phyloP scores from a whole-genome alignment of 2,329 filamentous ascomycete genomes.

The Periconia sp. region DNA sequence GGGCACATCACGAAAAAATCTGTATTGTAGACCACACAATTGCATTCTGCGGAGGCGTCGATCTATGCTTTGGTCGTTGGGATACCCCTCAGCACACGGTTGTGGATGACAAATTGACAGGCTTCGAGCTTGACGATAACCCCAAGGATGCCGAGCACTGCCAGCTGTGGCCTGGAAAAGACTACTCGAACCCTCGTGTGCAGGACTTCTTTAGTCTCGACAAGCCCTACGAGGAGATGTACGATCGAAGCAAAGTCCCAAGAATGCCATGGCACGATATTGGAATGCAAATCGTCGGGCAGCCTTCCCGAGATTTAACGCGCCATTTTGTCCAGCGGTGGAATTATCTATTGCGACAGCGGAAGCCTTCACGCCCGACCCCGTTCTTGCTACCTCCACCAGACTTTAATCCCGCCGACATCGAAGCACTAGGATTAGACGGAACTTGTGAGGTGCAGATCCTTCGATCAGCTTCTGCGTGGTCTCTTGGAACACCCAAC shows the following conservation, averaged over 20 bases:
- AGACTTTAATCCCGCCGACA: constrained; percentile 84
- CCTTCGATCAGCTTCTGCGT: constrained; percentile 83
- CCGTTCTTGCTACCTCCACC: constrained; percentile 93
- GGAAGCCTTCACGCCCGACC: constrained; percentile 90
- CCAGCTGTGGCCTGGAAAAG: constrained; percentile 95
- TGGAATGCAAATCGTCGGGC: constrained; percentile 95
- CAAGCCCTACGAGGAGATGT: constrained; percentile 98
- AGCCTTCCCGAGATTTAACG: constrained; percentile 91
- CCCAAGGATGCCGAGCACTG: constrained; percentile 93
- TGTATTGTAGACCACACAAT: constrained; percentile 95
- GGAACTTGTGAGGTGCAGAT: constrained; percentile 98
- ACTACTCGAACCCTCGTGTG: constrained; percentile 95
- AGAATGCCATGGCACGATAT: constrained; percentile 99
- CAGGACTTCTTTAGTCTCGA: constrained; percentile 93
- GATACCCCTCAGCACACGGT: constrained; percentile 92
- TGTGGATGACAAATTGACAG: constrained; percentile 91
- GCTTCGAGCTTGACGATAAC: constrained; percentile 76
- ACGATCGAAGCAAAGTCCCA: constrained; percentile 84
- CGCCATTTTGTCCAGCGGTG: constrained; percentile 97
- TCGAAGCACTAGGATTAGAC: constrained; percentile 85
- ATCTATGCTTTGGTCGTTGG: constrained; percentile 97
- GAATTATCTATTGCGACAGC: constrained; percentile 94
- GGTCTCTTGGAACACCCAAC: constrained; percentile 86
- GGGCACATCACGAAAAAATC: constrained; percentile 98
- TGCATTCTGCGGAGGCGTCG: constrained; percentile 93